Evolutionary conservation across 108 stramenopile genomes (phyloP), one percentile per base, ranked within the genome.

Genomic region (Craspedostauros australis): DNA sequence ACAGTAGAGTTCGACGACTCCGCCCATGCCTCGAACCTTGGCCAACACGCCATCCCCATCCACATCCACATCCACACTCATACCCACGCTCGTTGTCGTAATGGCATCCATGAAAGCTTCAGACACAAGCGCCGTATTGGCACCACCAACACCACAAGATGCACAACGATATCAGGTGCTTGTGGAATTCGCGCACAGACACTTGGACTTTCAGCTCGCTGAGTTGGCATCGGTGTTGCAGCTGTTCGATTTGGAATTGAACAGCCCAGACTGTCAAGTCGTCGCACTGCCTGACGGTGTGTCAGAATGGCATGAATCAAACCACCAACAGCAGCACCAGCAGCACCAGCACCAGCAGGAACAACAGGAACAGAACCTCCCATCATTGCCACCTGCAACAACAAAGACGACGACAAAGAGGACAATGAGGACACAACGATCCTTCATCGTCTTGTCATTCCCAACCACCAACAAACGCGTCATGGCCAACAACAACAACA

Each of bases 151-250:
- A n/a, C n/a, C n/a, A n/a, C n/a, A n/a, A n/a, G n/a, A n/a, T n/a
- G n/a, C n/a, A n/a, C n/a, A 66, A 14, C 60, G 79, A 11, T 90
- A 86, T 51, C 34, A 52, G 47, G 62, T 91, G 18, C 57, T 91
- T 29, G 64, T 85, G 16, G 89, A 91, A 58, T 91, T 86, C 46
- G 89, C 77, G 21, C 67, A 78, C 59, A 70, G 57, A 30, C 89
- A 91, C 62, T 41, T 84, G 8, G 76, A 83, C 39, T 91, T 91
- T 72, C 85, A 85, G 39, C 48, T 73, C 58, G 82, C 89, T 23
- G 89, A 91, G 37, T 49, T 91, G 0, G 41, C 57, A 29, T 79
- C 89, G 1, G 49, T 91, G 16, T 62, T 91, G 34, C 70, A 77
- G 8, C 72, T 86, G 68, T 42, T 72, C 36, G 84, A 68, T 7